Base-by-base conservation (phyloP, 2,329 filamentous ascomycete species). In the Cordyceps militaris region DNA sequence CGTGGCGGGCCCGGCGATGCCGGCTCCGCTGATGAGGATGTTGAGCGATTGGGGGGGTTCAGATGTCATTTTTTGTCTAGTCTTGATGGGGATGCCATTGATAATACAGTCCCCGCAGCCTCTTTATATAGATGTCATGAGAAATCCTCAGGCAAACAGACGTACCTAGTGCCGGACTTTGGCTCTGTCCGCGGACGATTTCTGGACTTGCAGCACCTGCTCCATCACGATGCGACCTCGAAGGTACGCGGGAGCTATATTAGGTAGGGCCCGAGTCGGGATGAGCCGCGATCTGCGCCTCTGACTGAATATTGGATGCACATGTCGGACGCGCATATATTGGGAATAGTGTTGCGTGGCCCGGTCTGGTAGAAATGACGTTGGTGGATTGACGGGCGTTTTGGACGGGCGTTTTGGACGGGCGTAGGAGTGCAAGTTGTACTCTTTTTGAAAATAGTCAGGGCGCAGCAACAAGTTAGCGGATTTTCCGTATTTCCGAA, bases 11-110 rank as follows among this genome's bases (percentile, higher is more conserved):
- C 76, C 77, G 28, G 72, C 73, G 42, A 79, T 69, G 56, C 77
- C 76, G 4, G 69, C 75, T 58, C 77, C 77, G 56, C 71, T 68
- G 59, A 82, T 77, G 59, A 82, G 75, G 42, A 82, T 64, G 63
- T 69, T 76, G 57, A 78, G 62, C 28, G 51, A 54, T 54, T 11
- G 36, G 24, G 21, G 21, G 28, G 50, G 24, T 40, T 23, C 50
- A 24, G 38, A 49, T 52, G 36, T 9, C 38, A 40, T 51, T 51
- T 21, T 4, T 38, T 38, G 16, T 30, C n/a, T 43, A 28, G 24
- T 23, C 24, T 6, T 14, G 14, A n/a, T 28, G 16, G 26, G n/a
- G n/a, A n/a, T n/a, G n/a, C 14, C 4, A 14, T 32, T 9, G 8
- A 14, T 7, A 32, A 16, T 11, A 26, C 19, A 23, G 24, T 16